Conservation (phyloP, 2,329 filamentous ascomycete species). For the Aspergillus japonicus region DNA sequence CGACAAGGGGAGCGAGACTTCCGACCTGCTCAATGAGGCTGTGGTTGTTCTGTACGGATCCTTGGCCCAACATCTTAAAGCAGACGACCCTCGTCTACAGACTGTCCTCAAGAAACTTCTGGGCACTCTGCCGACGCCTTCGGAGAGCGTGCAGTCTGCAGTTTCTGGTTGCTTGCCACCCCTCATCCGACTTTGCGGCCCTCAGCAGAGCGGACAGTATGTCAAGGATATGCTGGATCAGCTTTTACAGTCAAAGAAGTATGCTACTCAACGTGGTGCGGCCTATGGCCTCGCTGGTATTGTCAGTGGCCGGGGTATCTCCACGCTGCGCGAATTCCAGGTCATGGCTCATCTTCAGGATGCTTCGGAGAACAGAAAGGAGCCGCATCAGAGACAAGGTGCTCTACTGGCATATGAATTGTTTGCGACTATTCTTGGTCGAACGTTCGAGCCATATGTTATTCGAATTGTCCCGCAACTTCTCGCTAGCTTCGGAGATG, state of each 20-base stretch:
- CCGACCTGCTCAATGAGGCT: conserved; percentile 91
- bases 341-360: conserved; percentile 78
- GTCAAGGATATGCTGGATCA: conserved; percentile 77
- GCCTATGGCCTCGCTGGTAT: conserved; percentile 93
- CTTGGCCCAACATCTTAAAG: conserved; percentile 78
- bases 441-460: conserved; percentile 92
- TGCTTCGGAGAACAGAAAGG: conserved; percentile 94
- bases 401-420: conserved; percentile 89
- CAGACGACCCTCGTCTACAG: conserved; percentile 83
- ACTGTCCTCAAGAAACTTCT: conserved; percentile 84
- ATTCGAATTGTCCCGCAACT: conserved; percentile 93
- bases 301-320: conserved; percentile 82
- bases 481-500: conserved; percentile 83
- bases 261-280: conserved; percentile 87
- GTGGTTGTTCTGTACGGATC: conserved; percentile 98
- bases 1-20: conserved; percentile 74
- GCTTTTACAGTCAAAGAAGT: conserved; percentile 83
- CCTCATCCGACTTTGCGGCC: conserved; percentile 75
- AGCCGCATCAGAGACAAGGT: conserved; percentile 81
- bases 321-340: conserved; percentile 76
- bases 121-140: conserved; percentile 86
- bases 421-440: conserved; percentile 78
- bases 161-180: conserved; percentile 92
- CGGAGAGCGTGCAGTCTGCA: conserved; percentile 94
- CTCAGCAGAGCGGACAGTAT: conserved; percentile 71